phyloP scores from a whole-genome alignment of 2,329 filamentous ascomycete genomes.

The Thermothelomyces thermophilus region DNA sequence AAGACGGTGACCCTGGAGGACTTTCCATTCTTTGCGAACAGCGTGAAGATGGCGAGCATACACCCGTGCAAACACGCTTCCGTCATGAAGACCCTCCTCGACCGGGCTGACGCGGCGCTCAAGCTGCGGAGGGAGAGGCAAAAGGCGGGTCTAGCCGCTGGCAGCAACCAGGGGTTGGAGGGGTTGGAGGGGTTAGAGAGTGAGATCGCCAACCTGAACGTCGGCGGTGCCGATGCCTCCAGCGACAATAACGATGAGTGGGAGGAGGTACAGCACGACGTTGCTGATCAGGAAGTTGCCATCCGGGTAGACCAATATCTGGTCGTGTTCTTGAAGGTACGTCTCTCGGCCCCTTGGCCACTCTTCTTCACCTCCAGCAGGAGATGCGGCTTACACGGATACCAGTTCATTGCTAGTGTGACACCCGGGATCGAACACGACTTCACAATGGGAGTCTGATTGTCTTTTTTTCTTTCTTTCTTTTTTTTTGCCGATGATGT shows the following conservation, averaged over 20 bases:
- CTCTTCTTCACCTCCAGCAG: background rate
- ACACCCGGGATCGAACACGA: slow-evolving; percentile 97
- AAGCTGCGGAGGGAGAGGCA: slow-evolving; percentile 83
- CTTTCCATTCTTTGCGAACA: slow-evolving; percentile 88
- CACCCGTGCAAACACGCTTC: slow-evolving; percentile 96
- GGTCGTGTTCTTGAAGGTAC: slow-evolving; percentile 77
- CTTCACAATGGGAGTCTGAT: slow-evolving; percentile 88
- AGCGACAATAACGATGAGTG: slow-evolving; percentile 52
- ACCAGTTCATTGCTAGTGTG: slow-evolving; percentile 72
- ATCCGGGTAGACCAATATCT: slow-evolving; percentile 86
- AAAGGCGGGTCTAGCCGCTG: slow-evolving; percentile 48
- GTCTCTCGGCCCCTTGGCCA: background rate
- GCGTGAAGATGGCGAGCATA: slow-evolving; percentile 91
- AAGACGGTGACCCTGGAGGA: slow-evolving; percentile 98
- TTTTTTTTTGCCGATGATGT: background rate
- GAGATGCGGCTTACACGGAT: slow-evolving; percentile 24
- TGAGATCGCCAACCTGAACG: slow-evolving; percentile 62
- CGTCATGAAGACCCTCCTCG: slow-evolving; percentile 96
- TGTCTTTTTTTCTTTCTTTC: too few species aligned
- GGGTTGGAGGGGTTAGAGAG: slow-evolving; percentile 84
- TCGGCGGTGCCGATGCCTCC: slow-evolving; percentile 45
- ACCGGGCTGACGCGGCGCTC: slow-evolving; percentile 87
- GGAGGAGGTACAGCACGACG: slow-evolving; percentile 58
- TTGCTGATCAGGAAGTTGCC: slow-evolving; percentile 65
- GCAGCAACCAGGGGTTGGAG: slow-evolving; percentile 61